These are phyloP conservation scores for Musa acuminata DNA, from an alignment of 176 grass and related monocot species.

Conservation along the genomic window DNA sequence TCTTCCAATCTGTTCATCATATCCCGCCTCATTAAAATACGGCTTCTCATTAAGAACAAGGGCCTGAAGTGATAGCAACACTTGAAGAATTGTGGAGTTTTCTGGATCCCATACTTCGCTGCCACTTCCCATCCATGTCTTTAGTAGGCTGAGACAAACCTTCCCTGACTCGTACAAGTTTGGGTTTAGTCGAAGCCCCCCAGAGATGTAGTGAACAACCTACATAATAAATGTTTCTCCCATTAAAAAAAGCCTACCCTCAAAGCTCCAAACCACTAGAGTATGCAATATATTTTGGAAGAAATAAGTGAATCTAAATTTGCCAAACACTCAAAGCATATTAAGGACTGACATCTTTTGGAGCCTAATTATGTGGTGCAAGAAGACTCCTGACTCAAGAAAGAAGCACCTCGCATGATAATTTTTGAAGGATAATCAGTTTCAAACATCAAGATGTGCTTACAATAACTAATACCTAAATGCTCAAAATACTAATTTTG, in stretches of 20 bases:
- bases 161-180: constrained; percentile 93
- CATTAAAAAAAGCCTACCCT: not conserved
- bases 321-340: not conserved
- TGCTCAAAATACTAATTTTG: too few relatives aligned
- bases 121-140: constrained; percentile 79
- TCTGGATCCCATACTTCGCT: constrained; percentile 85
- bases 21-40: constrained; percentile 94
- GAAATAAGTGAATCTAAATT: not conserved
- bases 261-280: not conserved
- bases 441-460: too few relatives aligned
- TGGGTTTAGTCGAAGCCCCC: constrained; percentile 78
- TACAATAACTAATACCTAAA: too few relatives aligned
- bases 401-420: not conserved
- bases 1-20: constrained; percentile 87
- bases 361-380: not conserved
- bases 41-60: constrained; percentile 98
- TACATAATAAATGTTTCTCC: constrained; percentile 20
- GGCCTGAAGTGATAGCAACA: constrained; percentile 85
- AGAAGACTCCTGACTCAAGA: not conserved
- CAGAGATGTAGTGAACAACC: constrained; percentile 85
- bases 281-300: not conserved
- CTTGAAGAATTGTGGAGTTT: constrained; percentile 75
- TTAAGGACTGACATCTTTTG: not conserved
- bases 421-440: too few relatives aligned
- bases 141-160: constrained; percentile 96